Conservation (phyloP, 2,329 filamentous ascomycete genomes). For the Byssochlamys sp. region DNA sequence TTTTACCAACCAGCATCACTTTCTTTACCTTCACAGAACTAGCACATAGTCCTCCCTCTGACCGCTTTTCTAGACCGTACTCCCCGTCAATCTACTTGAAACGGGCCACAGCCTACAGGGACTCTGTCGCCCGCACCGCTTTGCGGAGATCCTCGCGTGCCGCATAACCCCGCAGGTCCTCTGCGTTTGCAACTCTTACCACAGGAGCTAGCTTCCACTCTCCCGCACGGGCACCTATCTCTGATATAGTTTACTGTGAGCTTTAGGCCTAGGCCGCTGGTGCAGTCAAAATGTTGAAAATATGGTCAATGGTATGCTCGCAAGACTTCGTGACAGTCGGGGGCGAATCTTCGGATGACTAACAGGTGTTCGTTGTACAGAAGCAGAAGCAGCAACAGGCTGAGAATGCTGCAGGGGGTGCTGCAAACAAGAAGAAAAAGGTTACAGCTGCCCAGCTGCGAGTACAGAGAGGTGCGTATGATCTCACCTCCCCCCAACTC, state of each 20-base stretch:
- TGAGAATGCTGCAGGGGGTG: conserved; percentile 76
- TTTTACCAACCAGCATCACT: background rate
- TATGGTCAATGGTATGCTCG: conserved; percentile 83
- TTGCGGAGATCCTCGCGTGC: background rate
- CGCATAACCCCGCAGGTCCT: background rate
- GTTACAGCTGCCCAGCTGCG: conserved; percentile 91
- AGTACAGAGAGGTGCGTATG: conserved; percentile 74
- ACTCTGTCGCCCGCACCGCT: background rate
- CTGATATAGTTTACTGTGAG: background rate
- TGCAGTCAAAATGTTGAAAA: conserved; percentile 77
- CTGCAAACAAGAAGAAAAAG: conserved; percentile 87
- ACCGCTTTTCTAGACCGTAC: background rate
- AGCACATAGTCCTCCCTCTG: background rate
- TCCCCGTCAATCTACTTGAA: background rate
- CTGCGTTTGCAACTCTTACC: background rate
- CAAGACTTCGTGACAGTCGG: background rate
- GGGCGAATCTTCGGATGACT: background rate
- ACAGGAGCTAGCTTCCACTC: background rate
- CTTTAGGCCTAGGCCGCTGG: conserved; percentile 7
- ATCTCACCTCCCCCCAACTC: background rate
- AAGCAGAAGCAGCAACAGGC: conserved; percentile 89
- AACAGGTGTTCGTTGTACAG: conserved; percentile 10
- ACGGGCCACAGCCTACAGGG: background rate
- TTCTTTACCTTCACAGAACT: background rate
- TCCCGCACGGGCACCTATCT: background rate